Evolutionary conservation across 164 flowering plant genomes (phyloP).

Genomic region (Taxillus chinensis): DNA sequence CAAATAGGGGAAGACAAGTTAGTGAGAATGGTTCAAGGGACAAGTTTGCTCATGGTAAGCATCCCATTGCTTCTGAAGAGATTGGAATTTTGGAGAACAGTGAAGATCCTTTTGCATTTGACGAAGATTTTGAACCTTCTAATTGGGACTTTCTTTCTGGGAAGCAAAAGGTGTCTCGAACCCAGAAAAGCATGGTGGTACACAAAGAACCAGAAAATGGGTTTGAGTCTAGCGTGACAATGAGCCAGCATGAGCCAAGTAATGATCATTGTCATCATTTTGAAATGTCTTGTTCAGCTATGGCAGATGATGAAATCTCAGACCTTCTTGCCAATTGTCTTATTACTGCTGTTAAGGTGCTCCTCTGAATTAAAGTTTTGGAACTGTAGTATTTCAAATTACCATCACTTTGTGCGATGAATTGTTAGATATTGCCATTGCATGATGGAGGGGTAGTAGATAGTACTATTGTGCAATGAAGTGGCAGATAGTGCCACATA

Average conservation of each 20-base stretch:
- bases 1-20: constrained; percentile 13
- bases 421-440: no score
- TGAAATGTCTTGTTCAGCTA: constrained; percentile 27
- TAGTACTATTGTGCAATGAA: no score
- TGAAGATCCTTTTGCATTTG: constrained; percentile 92
- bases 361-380: neutral
- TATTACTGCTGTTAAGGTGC: constrained; percentile 86
- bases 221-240: constrained; percentile 17
- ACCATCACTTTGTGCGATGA: neutral
- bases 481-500: neutral
- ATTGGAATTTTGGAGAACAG: constrained; percentile 33
- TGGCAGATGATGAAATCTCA: constrained; percentile 30
- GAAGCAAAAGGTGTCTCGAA: constrained; percentile 22
- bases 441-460: no score
- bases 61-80: constrained; percentile 13
- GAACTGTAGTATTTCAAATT: neutral
- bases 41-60: constrained; percentile 18
- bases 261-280: constrained; percentile 17
- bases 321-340: constrained; percentile 73
- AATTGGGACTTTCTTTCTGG: constrained; percentile 71
- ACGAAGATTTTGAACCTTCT: constrained; percentile 61
- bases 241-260: constrained; percentile 34
- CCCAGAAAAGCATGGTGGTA: constrained; percentile 16
- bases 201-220: constrained; percentile 25
- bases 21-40: constrained; percentile 20